Evolutionary conservation across 164 flowering plant species (phyloP).

Genomic region (Magnolia sinica): DNA sequence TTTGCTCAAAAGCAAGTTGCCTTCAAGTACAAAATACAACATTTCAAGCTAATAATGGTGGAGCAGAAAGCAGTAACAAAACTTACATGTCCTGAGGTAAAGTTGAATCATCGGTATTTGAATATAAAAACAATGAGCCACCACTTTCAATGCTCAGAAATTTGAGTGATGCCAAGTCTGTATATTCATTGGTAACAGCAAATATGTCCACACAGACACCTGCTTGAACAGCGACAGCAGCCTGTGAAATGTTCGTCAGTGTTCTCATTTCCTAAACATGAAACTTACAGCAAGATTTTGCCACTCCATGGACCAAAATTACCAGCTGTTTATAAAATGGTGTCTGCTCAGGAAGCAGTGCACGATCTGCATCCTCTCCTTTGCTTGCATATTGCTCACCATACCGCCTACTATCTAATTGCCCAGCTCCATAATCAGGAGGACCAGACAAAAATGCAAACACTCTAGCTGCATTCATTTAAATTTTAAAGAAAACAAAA

Average conservation of each 20-base stretch:
- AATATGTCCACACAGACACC: conserved; percentile 99
- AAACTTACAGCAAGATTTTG: neutral
- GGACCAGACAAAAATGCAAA: conserved; percentile 98
- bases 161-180: conserved; percentile 93
- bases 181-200: conserved; percentile 98
- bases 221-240: conserved; percentile 98
- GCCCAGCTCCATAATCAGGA: conserved; percentile 99
- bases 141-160: conserved; percentile 99
- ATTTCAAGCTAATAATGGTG: neutral
- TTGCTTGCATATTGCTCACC: conserved; percentile 99
- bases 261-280: conserved; percentile 12
- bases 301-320: conserved; percentile 8
- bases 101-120: conserved; percentile 94
- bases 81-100: conserved; percentile 99
- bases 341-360: conserved; percentile 97
- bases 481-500: conserved; percentile 6
- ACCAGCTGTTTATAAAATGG: conserved; percentile 97
- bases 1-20: neutral
- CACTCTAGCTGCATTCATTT: conserved; percentile 66
- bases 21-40: neutral
- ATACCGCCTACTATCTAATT: conserved; percentile 85
- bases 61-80: neutral
- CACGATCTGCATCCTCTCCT: conserved; percentile 98
- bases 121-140: conserved; percentile 79
- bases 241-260: conserved; percentile 55